Percentiles rank a stretch among this genome's conserved stretches.
Conservation (phyloP, 2,329 filamentous ascomycete species). For the Verticillium nonalfalfae region DNA sequence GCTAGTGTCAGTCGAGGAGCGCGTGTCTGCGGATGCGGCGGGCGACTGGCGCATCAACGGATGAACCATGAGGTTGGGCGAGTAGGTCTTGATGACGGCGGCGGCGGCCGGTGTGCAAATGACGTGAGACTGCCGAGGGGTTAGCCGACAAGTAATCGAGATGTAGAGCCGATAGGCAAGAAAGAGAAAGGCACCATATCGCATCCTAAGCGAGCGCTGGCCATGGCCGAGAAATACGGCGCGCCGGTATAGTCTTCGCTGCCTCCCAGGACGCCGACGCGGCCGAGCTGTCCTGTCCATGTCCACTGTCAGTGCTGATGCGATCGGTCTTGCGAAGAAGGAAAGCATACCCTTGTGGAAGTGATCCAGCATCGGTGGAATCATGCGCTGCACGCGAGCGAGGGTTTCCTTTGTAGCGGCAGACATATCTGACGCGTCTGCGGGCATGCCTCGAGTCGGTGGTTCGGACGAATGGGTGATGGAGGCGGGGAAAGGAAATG, state of each 20-base stretch:
- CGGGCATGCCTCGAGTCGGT: slow-evolving; percentile 4
- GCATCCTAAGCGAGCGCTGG: slow-evolving; percentile 81
- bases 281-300: slow-evolving; percentile 72
- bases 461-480: not conserved
- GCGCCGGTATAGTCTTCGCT: slow-evolving; percentile 96
- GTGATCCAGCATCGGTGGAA: slow-evolving; percentile 89
- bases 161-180: not conserved
- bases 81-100: slow-evolving; percentile 93
- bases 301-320: not conserved
- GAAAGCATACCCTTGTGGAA: slow-evolving; percentile 78
- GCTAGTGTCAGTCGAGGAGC: slow-evolving; percentile 36
- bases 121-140: slow-evolving; percentile 68
- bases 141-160: not conserved
- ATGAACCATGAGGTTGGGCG: slow-evolving; percentile 97
- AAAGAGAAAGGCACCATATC: slow-evolving; percentile 62
- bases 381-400: slow-evolving; percentile 75
- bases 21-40: slow-evolving; percentile 19
- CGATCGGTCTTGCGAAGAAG: not conserved
- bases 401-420: slow-evolving; percentile 69
- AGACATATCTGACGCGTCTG: slow-evolving; percentile 47
- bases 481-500: not conserved
- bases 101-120: slow-evolving; percentile 89
- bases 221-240: slow-evolving; percentile 97
- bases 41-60: slow-evolving; percentile 80
- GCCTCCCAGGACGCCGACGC: slow-evolving; percentile 89